Evolutionary conservation across 768 basidiomycete species (phyloP).

Genomic region (Boletus speciosus): DNA sequence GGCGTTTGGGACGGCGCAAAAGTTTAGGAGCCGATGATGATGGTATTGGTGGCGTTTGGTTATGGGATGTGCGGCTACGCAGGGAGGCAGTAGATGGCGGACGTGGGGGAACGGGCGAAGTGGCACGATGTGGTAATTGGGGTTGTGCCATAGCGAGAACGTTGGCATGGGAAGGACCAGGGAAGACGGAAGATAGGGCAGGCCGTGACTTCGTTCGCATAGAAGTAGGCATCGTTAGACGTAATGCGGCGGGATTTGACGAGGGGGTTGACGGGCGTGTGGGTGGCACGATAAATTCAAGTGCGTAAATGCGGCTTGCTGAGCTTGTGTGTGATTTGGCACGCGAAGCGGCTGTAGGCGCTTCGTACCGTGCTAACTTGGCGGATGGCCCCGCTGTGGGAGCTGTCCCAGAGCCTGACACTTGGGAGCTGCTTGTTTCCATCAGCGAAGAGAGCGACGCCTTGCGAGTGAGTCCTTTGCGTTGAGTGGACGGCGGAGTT

Average conservation of each 20-base stretch:
- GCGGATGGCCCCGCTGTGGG: slow-evolving; percentile 32
- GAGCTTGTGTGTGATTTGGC: slow-evolving; percentile 70
- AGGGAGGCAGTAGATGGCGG: slow-evolving; percentile 56
- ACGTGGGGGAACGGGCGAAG: slow-evolving; percentile 56
- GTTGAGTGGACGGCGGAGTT: slow-evolving; percentile 60
- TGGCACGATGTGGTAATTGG: slow-evolving; percentile 43
- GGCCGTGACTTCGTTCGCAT: slow-evolving; percentile 72
- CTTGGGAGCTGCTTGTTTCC: slow-evolving; percentile 56
- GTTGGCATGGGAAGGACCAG: slow-evolving; percentile 37
- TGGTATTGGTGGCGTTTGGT: slow-evolving; percentile 32
- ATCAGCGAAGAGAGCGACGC: slow-evolving; percentile 75
- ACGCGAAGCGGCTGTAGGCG: slow-evolving; percentile 77
- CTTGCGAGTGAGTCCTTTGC: slow-evolving; percentile 62
- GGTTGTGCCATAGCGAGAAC: slow-evolving; percentile 22
- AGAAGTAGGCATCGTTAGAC: slow-evolving; percentile 86
- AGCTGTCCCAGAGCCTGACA: slow-evolving; percentile 48
- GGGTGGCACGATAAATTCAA: slow-evolving; percentile 70
- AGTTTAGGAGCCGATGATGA: slow-evolving; percentile 57
- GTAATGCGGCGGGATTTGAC: slow-evolving; percentile 69
- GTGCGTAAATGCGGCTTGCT: slow-evolving; percentile 52
- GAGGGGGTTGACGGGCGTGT: slow-evolving; percentile 79
- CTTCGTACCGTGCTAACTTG: slow-evolving; percentile 59
- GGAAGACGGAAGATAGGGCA: slow-evolving; percentile 74
- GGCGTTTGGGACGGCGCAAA: slow-evolving; percentile 73
- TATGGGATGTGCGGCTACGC: slow-evolving; percentile 33